These are phyloP conservation scores for Penicillium sp. DNA, from an alignment of 2,329 filamentous ascomycete genomes.

Conservation along the genomic window DNA sequence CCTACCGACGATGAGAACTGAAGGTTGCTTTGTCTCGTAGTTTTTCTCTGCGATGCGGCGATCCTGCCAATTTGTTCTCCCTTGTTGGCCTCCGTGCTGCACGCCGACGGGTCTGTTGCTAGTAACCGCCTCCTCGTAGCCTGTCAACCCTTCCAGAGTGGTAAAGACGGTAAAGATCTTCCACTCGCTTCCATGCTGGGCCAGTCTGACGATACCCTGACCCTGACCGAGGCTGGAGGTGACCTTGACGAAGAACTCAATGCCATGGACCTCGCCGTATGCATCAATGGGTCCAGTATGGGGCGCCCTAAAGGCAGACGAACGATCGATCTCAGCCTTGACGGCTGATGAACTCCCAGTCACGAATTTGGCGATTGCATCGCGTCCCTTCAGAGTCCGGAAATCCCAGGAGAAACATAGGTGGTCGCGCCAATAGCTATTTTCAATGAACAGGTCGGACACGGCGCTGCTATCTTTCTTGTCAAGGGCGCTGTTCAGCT, in stretches of 20 bases:
- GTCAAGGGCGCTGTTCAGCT: slow-evolving; percentile 40
- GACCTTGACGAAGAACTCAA: slow-evolving; percentile 56
- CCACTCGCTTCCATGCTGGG: slow-evolving; percentile 47
- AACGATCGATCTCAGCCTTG: slow-evolving; percentile 46
- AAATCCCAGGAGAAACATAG: slow-evolving; percentile 55
- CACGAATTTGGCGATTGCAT: slow-evolving; percentile 38
- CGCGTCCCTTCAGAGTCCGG: slow-evolving; percentile 49
- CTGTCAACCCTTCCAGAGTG: slow-evolving; percentile 51
- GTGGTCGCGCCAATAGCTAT: slow-evolving; percentile 57
- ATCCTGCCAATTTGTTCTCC: slow-evolving; percentile 59
- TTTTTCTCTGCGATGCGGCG: slow-evolving; percentile 47
- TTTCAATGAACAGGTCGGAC: slow-evolving; percentile 46
- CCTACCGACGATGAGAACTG: slow-evolving; percentile 58
- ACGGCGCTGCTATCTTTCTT: slow-evolving; percentile 33
- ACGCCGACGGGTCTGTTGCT: slow-evolving; percentile 53
- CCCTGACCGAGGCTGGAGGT: slow-evolving; percentile 54
- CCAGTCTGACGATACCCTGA: slow-evolving; percentile 53
- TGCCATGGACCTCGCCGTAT: slow-evolving; percentile 47
- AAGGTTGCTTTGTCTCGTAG: slow-evolving; percentile 52
- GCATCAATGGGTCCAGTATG: slow-evolving; percentile 48
- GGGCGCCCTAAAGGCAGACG: slow-evolving; percentile 45
- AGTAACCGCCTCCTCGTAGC: slow-evolving; percentile 50
- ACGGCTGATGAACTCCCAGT: slow-evolving; percentile 42
- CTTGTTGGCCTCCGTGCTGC: slow-evolving; percentile 50
- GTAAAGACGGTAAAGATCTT: slow-evolving; percentile 64